These are phyloP conservation scores for Chaetomiaceae sp. DNA, from an alignment of 2,329 filamentous ascomycete species.

Conservation along the genomic window DNA sequence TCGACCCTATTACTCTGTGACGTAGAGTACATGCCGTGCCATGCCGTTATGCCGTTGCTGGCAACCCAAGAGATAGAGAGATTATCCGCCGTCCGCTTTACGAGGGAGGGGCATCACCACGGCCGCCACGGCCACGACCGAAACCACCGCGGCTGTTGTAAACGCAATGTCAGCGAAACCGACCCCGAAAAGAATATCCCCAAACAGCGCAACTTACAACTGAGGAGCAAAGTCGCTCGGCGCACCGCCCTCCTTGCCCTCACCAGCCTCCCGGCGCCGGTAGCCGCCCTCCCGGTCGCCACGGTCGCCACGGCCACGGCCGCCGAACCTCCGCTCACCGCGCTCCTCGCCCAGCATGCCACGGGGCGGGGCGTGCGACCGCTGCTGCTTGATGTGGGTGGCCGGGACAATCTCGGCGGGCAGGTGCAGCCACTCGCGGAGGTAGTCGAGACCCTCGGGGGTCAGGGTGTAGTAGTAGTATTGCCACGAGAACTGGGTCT, in stretches of 20 bases:
- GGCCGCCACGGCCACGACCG: constrained; percentile 81
- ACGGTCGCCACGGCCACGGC: constrained; percentile 67
- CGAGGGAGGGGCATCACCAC: constrained; percentile 68
- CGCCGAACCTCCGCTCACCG: constrained; percentile 73
- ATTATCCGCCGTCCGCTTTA: constrained; percentile 38
- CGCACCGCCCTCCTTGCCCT: constrained; percentile 87
- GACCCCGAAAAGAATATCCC: neutral
- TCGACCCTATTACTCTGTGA: constrained; percentile 29
- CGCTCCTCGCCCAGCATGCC: constrained; percentile 93
- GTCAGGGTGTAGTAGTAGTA: constrained; percentile 99
- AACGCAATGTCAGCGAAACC: constrained; percentile 34
- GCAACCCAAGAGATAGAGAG: constrained; percentile 27
- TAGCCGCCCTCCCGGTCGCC: constrained; percentile 87
- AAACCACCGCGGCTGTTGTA: constrained; percentile 70
- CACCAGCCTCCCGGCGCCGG: constrained; percentile 81
- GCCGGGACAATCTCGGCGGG: constrained; percentile 98
- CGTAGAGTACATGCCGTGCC: constrained; percentile 45
- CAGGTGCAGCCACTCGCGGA: constrained; percentile 99
- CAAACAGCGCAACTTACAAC: constrained; percentile 61
- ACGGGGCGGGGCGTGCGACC: constrained; percentile 94
- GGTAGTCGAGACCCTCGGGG: constrained; percentile 99
- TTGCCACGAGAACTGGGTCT: constrained; percentile 99
- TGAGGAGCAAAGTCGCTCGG: constrained; percentile 87
- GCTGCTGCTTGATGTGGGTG: constrained; percentile 99
- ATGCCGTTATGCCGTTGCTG: constrained; percentile 26